Evolutionary conservation across 2,329 filamentous ascomycete species (phyloP).

Genomic region (Cyphellophora attinorum): DNA sequence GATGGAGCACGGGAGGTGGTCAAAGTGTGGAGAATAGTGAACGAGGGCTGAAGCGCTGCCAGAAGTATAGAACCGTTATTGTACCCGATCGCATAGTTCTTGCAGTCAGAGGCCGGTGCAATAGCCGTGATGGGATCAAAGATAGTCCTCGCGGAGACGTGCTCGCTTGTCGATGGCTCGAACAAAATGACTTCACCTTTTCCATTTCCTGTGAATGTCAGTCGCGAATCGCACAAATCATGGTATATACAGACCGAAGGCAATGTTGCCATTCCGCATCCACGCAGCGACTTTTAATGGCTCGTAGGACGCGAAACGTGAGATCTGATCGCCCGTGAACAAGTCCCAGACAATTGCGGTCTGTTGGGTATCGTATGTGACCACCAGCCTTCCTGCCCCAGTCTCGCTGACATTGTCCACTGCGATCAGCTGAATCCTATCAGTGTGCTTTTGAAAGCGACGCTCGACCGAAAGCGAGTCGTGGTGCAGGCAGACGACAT

Average conservation of each 20-base stretch:
- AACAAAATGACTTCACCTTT: constrained; percentile 93
- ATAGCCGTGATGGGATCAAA: constrained; percentile 93
- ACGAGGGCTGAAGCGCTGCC: constrained; percentile 78
- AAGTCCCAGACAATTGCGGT: constrained; percentile 97
- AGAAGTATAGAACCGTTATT: constrained; percentile 91
- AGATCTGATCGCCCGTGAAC: constrained; percentile 79
- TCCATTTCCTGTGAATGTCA: constrained; percentile 58
- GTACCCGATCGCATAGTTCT: constrained; percentile 96
- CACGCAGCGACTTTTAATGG: constrained; percentile 75
- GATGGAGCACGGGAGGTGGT: constrained; percentile 77
- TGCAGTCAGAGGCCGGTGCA: constrained; percentile 79
- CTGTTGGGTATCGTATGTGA: constrained; percentile 85
- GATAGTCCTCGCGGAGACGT: constrained; percentile 82
- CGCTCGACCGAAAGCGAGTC: constrained; percentile 85
- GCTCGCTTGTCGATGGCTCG: constrained; percentile 84
- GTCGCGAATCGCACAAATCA: no score
- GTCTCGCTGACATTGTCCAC: constrained; percentile 87
- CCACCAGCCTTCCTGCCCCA: constrained; percentile 73
- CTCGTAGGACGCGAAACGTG: constrained; percentile 88
- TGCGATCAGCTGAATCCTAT: constrained; percentile 73
- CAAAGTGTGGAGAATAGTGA: constrained; percentile 88
- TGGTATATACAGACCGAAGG: constrained; percentile 65
- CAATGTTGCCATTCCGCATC: constrained; percentile 96
- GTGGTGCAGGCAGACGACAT: constrained; percentile 81
- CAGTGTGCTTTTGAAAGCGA: constrained; percentile 71